Evolutionary conservation across 2,329 filamentous ascomycete genomes (phyloP).

Genomic region (Fusarium bulbicola): DNA sequence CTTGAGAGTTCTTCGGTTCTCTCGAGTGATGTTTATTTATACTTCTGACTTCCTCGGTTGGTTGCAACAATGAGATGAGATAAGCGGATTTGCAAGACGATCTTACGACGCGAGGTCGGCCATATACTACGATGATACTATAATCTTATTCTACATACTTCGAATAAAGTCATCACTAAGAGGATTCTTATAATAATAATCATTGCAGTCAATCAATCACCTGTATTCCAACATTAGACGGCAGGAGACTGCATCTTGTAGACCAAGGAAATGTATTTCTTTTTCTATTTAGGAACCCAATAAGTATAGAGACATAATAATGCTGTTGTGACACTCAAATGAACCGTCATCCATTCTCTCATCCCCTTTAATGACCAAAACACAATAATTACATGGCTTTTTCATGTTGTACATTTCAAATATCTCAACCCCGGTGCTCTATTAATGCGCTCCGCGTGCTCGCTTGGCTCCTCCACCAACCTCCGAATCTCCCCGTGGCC

Average conservation of each 20-base stretch:
- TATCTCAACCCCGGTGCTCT: background rate
- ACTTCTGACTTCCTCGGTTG: background rate
- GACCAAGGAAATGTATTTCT: conserved; percentile 33
- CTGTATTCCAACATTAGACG: background rate
- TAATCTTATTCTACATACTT: background rate
- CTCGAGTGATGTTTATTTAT: conserved; percentile 1
- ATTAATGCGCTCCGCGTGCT: conserved; percentile 52
- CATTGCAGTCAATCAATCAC: background rate
- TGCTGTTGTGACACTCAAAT: conserved; percentile 23
- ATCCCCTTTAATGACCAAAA: conserved; percentile 25
- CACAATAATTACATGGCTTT: conserved; percentile 34
- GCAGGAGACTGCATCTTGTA: background rate
- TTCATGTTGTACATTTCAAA: conserved; percentile 38
- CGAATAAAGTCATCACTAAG: background rate
- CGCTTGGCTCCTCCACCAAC: conserved; percentile 54
- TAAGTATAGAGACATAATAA: conserved; percentile 28
- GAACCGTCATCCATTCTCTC: conserved; percentile 19
- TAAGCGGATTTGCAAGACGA: background rate
- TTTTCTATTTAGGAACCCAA: conserved; percentile 39
- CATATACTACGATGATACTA: background rate
- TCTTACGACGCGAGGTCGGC: background rate
- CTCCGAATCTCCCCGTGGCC: conserved; percentile 63
- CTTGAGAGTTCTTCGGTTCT: background rate
- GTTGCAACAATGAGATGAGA: background rate
- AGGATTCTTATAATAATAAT: background rate